phyloP scores from a whole-genome alignment of 2,329 filamentous ascomycete genomes.

The Alternaria sp. region DNA sequence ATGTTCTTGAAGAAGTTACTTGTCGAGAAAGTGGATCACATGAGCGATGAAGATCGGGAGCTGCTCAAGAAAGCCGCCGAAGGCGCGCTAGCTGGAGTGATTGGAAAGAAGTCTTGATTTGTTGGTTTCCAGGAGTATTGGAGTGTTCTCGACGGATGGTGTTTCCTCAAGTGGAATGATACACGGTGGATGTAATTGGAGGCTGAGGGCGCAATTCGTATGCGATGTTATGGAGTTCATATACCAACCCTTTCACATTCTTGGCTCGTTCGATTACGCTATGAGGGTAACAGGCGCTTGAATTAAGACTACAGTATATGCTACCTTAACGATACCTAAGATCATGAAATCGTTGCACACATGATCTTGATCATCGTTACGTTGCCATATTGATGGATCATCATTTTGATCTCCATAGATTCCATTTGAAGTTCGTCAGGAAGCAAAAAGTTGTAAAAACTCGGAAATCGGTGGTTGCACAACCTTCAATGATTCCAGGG shows the following conservation, averaged over 20 bases:
- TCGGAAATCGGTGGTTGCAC: no score
- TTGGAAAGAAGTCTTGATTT: not conserved
- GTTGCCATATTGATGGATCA: no score
- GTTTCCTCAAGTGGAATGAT: not conserved
- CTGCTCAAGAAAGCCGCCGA: slow-evolving; percentile 35
- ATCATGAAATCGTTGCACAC: no score
- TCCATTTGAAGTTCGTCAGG: no score
- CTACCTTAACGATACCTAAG: no score
- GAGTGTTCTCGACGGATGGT: not conserved
- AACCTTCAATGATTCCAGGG: no score
- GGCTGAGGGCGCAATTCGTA: not conserved
- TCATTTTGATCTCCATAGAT: no score
- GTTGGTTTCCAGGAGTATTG: not conserved
- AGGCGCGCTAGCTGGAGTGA: slow-evolving; percentile 14
- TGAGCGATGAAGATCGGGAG: slow-evolving; percentile 42
- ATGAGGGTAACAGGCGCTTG: not conserved
- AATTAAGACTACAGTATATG: not conserved
- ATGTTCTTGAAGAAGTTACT: slow-evolving; percentile 45
- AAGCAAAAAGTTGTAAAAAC: no score
- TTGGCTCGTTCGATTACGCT: not conserved
- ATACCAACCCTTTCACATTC: not conserved
- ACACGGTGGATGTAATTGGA: not conserved
- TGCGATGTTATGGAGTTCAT: not conserved
- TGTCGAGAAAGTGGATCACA: slow-evolving; percentile 49
- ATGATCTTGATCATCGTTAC: no score